phyloP scores from a whole-genome alignment of 2,329 filamentous ascomycete species.

The Colletotrichum sp. region DNA sequence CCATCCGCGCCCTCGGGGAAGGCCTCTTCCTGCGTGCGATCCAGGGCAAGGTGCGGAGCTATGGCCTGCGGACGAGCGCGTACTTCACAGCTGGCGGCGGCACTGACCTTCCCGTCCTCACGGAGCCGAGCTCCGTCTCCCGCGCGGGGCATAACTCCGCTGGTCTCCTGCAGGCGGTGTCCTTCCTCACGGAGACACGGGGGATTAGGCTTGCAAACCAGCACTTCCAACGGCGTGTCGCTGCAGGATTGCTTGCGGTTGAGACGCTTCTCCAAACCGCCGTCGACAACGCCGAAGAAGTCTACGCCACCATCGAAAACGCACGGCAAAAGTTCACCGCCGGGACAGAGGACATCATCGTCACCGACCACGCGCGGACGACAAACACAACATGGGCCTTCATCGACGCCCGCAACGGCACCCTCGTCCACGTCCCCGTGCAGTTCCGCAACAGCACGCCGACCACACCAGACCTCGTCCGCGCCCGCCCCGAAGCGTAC shows the following conservation, averaged over 20 bases:
- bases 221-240: slow-evolving; percentile 32
- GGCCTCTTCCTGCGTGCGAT: slow-evolving; percentile 30
- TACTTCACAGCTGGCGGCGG: slow-evolving; percentile 26
- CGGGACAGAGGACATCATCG: slow-evolving; percentile 25
- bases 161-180: slow-evolving; percentile 28
- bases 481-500: slow-evolving; percentile 29
- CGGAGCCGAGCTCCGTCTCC: slow-evolving; percentile 29
- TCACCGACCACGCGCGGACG: slow-evolving; percentile 26
- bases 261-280: slow-evolving; percentile 30
- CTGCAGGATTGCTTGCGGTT: slow-evolving; percentile 27
- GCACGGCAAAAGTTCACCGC: slow-evolving; percentile 29
- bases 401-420: slow-evolving; percentile 29
- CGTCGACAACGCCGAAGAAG: slow-evolving; percentile 29
- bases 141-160: slow-evolving; percentile 1
- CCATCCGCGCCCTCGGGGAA: slow-evolving; percentile 31
- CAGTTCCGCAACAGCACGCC: slow-evolving; percentile 31
- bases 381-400: slow-evolving; percentile 25
- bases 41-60: slow-evolving; percentile 26
- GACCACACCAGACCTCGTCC: slow-evolving; percentile 26
- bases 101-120: slow-evolving; percentile 27
- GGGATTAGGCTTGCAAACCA: slow-evolving; percentile 32
- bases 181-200: slow-evolving; percentile 31
- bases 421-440: slow-evolving; percentile 28
- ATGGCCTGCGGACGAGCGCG: slow-evolving; percentile 30
- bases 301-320: slow-evolving; percentile 27